These are phyloP conservation scores for Clathrus columnatus DNA, from an alignment of 768 basidiomycete species.

Conservation along the genomic window DNA sequence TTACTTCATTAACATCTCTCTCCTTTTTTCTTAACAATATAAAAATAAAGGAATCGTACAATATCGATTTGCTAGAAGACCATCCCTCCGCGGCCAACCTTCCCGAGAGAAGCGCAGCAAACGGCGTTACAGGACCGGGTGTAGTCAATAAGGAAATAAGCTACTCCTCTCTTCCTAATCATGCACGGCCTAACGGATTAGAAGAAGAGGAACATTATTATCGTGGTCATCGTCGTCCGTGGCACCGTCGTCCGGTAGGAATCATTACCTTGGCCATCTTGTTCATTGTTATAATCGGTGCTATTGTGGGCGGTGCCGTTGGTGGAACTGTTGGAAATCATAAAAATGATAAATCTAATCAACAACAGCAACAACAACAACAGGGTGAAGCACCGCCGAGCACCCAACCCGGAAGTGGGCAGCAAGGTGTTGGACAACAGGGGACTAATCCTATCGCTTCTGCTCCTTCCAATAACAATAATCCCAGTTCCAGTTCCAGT, in stretches of 20 bases:
- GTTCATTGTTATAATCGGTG: constrained; percentile 37
- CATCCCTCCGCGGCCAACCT: not conserved
- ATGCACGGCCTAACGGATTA: not conserved
- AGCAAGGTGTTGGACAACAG: not conserved
- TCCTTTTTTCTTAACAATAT: too few species aligned
- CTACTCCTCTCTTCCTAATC: not conserved
- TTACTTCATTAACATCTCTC: not conserved
- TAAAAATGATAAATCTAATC: constrained; percentile 3
- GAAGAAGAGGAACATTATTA: not conserved
- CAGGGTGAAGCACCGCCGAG: not conserved
- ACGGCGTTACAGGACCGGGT: not conserved
- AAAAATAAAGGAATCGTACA: constrained; percentile 15
- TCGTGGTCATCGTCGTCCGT: constrained; percentile 22
- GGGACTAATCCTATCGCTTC: too few species aligned
- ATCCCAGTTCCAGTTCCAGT: too few species aligned
- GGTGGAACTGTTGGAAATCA: constrained; percentile 37
- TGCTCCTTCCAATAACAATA: too few species aligned
- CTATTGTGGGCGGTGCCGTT: constrained; percentile 49
- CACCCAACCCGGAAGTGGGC: not conserved
- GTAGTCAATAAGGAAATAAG: not conserved
- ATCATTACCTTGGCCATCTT: constrained; percentile 30
- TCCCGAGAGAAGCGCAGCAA: not conserved
- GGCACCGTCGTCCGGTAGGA: constrained; percentile 42
- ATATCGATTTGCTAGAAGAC: constrained; percentile 11
- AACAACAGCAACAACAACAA: not conserved